phyloP scores from a whole-genome alignment of 2,329 filamentous ascomycete genomes.

The Xylariales sp. region DNA sequence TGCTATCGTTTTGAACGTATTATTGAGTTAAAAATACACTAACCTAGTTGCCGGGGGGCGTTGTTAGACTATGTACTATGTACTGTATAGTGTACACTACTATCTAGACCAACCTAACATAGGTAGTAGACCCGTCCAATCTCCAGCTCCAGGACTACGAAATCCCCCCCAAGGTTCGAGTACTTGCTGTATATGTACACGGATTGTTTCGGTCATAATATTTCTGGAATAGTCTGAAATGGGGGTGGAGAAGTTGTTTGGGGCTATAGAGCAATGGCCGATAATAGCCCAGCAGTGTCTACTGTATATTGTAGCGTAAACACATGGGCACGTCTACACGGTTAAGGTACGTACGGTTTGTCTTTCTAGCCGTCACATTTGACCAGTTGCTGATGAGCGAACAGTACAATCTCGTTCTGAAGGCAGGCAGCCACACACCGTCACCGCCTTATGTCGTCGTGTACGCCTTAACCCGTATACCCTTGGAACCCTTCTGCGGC shows the following conservation, averaged over 20 bases:
- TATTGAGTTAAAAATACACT: slow-evolving; percentile 7
- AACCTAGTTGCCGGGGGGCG: neutral
- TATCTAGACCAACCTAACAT: neutral
- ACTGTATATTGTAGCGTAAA: neutral
- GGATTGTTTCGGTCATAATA: too few species aligned
- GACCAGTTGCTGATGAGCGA: neutral
- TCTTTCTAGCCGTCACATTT: neutral
- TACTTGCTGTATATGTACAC: neutral
- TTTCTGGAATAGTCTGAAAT: neutral
- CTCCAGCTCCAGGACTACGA: neutral
- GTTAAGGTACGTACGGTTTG: too few species aligned
- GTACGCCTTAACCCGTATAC: slow-evolving; percentile 22
- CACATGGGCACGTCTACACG: too few species aligned
- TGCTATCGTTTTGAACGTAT: slow-evolving; percentile 15
- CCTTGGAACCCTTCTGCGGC: slow-evolving; percentile 24
- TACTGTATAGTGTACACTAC: neutral
- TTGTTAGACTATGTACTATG: neutral
- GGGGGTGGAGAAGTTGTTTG: neutral
- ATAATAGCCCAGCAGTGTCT: neutral
- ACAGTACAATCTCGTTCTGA: neutral
- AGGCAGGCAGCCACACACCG: too few species aligned
- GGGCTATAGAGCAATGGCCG: neutral
- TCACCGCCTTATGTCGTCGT: slow-evolving; percentile 6
- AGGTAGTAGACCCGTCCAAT: neutral
- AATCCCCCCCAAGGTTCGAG: neutral